Conservation (phyloP, 768 basidiomycete genomes). For the Suillus fuscotomentosus region DNA sequence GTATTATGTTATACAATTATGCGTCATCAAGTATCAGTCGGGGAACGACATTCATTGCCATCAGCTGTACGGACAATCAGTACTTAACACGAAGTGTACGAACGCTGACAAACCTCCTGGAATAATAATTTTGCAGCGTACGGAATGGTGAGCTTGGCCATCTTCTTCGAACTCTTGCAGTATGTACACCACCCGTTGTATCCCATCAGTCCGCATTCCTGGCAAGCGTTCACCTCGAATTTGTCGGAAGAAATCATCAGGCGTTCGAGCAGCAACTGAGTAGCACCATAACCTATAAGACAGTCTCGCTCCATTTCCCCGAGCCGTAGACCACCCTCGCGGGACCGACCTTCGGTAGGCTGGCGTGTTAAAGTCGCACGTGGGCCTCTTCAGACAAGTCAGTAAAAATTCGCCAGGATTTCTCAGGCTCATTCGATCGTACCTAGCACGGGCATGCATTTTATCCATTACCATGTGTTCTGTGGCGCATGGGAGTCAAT, state of each 20-base stretch:
- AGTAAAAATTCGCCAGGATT: constrained; percentile 10
- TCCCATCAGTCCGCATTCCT: constrained; percentile 92
- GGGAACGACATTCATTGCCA: constrained; percentile 97
- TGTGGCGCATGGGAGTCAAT: constrained; percentile 29
- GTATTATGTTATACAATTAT: constrained; percentile 12
- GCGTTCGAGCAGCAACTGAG: constrained; percentile 92
- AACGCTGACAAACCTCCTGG: constrained; percentile 64
- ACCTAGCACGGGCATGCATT: constrained; percentile 99
- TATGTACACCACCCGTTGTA: constrained; percentile 97
- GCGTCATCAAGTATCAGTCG: constrained; percentile 86
- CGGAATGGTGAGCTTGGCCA: constrained; percentile 93
- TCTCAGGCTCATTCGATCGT: constrained; percentile 22
- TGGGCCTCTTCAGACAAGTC: constrained; percentile 64
- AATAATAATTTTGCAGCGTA: constrained; percentile 94
- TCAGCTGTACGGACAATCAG: constrained; percentile 52
- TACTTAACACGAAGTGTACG: constrained; percentile 4
- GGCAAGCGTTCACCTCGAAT: constrained; percentile 95
- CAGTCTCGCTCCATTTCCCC: constrained; percentile 99
- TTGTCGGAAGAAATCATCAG: constrained; percentile 99
- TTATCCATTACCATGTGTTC: constrained; percentile 99
- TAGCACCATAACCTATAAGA: constrained; percentile 97
- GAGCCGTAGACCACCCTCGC: constrained; percentile 94
- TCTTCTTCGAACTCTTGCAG: constrained; percentile 96
- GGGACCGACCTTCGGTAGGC: constrained; percentile 96
- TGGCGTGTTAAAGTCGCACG: constrained; percentile 96